Conservation (phyloP, 2,329 filamentous ascomycete genomes). For the Ceratocystis cacaofunesta region DNA sequence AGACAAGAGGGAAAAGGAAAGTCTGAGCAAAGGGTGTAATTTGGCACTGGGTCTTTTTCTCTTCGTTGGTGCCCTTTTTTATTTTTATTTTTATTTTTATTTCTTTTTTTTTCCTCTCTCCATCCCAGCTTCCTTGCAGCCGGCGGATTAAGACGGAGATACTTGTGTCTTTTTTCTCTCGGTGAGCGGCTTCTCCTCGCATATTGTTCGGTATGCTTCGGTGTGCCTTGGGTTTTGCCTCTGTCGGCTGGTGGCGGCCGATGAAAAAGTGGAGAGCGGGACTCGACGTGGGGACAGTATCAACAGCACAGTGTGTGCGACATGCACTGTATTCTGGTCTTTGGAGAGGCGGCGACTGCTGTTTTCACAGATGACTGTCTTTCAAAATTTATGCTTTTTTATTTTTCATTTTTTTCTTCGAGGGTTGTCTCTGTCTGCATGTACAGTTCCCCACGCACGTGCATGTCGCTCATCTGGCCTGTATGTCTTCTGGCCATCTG, state of each 20-base stretch:
- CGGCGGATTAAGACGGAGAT: constrained; percentile 14
- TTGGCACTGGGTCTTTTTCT: no score
- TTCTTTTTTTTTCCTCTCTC: no score
- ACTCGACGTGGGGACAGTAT: no score
- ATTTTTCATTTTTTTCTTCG: no score
- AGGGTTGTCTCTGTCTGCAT: no score
- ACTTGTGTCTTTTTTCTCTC: background rate
- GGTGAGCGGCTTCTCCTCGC: background rate
- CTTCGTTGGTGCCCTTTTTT: no score
- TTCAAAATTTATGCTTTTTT: background rate
- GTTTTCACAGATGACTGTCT: background rate
- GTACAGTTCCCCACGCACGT: no score
- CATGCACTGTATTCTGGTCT: no score
- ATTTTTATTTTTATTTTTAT: no score
- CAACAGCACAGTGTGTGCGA: background rate
- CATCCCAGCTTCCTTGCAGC: background rate
- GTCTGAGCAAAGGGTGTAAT: background rate
- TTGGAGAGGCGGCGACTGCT: no score
- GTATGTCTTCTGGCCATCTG: background rate
- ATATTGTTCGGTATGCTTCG: no score
- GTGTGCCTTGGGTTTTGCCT: background rate
- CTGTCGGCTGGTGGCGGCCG: background rate
- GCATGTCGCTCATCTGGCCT: no score
- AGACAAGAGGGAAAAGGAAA: background rate
- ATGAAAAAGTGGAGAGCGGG: background rate